Base-by-base conservation (phyloP, 2,329 filamentous ascomycete species). In the Aspergillus texensis region DNA sequence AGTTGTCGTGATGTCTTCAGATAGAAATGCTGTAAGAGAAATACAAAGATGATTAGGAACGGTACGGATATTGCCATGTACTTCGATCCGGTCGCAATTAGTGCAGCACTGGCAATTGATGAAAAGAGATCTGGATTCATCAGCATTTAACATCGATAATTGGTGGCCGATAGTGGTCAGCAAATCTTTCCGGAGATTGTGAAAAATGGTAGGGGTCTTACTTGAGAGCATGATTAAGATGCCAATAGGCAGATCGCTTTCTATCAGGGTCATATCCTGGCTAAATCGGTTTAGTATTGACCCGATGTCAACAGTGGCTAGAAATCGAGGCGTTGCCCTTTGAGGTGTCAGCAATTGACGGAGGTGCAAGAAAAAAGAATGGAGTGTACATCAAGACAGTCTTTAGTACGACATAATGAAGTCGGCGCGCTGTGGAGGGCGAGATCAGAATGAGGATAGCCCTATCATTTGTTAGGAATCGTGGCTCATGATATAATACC, bases 401-500 rank as follows among this genome's bases (percentile, higher is more conserved):
- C 24, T 55, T 55, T 11, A 60, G 46, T 1, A 55, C 48, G 9
- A 53, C 34, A 45, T 55, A 46, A 39, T 60, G 58, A 21, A 60
- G 48, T 28, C 26, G 39, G 21, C 58, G 48, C 9, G 58, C 58
- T 3, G 58, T 60, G 10, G 58, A 28, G 0, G 48, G 58, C 5
- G 58, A 60, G 24, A 60, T 60, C 4, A 45, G 28, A n/a, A 60
- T 50, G 21, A 60, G 32, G 24, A 60, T 60, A 16, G 58, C 48
- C 58, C 58, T 60, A 43, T 12, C 2, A 14, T 48, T 10, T 8
- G 28, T 60, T 8, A 45, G 34, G 2, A 12, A 0, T 36, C 14
- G 6, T 34, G 4, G 48, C 2, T 14, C 12, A 28, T 50, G 12
- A 11, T 28, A 1, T 19, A 50, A 1, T 19, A 28, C 21, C 11